Evolutionary conservation across 106 monocot genomes (phyloP).

Genomic region (Vanilla planifolia): DNA sequence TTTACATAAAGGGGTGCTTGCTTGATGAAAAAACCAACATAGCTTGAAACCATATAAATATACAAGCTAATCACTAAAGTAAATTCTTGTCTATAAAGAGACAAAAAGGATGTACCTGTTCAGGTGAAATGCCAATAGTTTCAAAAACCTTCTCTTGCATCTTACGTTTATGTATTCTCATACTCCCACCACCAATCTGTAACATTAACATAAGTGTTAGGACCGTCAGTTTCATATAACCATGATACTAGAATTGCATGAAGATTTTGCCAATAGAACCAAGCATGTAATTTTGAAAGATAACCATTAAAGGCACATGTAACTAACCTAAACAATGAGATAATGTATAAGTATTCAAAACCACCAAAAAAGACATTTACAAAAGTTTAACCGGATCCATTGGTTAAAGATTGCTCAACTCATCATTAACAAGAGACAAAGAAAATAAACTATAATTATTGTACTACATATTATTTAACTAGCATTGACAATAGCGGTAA

Average conservation of each 20-base stretch:
- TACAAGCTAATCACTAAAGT: neutral
- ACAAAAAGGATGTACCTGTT: slow-evolving; percentile 43
- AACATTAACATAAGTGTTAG: slow-evolving; percentile 5
- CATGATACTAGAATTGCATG: neutral
- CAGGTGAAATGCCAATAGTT: slow-evolving; percentile 63
- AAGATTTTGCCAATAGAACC: neutral
- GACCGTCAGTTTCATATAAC: neutral
- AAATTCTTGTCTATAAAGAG: neutral
- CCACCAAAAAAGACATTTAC: too few species aligned
- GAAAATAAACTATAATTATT: too few species aligned
- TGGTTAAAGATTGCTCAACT: too few species aligned
- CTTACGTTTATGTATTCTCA: slow-evolving; percentile 94
- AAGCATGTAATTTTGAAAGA: neutral
- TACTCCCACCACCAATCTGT: slow-evolving; percentile 97
- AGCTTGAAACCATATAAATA: neutral
- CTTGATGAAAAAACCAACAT: neutral
- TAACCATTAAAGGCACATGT: neutral
- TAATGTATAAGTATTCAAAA: too few species aligned
- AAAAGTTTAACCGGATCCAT: too few species aligned
- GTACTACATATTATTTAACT: too few species aligned
- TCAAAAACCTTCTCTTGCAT: slow-evolving; percentile 95
- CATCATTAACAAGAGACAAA: too few species aligned
- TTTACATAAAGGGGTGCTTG: too few species aligned
- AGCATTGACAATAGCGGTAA: too few species aligned
- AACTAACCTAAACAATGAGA: too few species aligned